Evolutionary conservation across 1,284 basidiomycete genomes (phyloP), one percentile per base, ranked within the genome.

Genomic region (Boletus semigastroideus): DNA sequence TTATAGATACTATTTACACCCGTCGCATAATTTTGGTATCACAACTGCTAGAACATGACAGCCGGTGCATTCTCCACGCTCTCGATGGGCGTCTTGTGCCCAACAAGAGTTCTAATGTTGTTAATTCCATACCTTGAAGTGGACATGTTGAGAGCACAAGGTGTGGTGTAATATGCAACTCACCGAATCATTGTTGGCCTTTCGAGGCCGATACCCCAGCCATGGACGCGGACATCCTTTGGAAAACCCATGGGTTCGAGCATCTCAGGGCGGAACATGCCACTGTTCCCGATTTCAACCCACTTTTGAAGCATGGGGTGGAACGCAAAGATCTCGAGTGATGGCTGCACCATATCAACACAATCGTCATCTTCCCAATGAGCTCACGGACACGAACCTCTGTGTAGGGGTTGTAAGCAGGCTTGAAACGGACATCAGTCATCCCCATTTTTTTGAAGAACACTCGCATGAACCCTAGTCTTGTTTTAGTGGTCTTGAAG

Each of bases 261-360:
- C 96, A 99, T 99, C 70, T 99, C 97, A 3, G 97, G 97, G 36
- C 97, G 84, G 87, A 99, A 99, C 90, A 99, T 97, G 42, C 97
- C 97, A 63, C 92, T 96, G 76, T 96, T 92, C 20, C 90, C 89
- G 19, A 92, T 86, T 67, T 99, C 96, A 43, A 99, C 96, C 95
- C 97, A 99, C 68, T 94, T 93, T 67, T 89, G 80, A 41, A 99
- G 80, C 63, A 90, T 86, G 43, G 94, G 92, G 69, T 99, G 97
- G 83, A 95, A 99, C 31, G 95, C 94, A 73, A 98, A 99, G 61
- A 99, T 97, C 75, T 99, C 97, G 50, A 99, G 84, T n/a, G 94
- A 98, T 4, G 96, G 96, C 88, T 96, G 59, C 19, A 54, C 27
- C 33, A 37, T n/a, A 42, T 36, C 34, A 43, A 28, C 34, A 48